Conservation (phyloP, 2,329 filamentous ascomycete genomes). For the Talaromyces pinophilus region DNA sequence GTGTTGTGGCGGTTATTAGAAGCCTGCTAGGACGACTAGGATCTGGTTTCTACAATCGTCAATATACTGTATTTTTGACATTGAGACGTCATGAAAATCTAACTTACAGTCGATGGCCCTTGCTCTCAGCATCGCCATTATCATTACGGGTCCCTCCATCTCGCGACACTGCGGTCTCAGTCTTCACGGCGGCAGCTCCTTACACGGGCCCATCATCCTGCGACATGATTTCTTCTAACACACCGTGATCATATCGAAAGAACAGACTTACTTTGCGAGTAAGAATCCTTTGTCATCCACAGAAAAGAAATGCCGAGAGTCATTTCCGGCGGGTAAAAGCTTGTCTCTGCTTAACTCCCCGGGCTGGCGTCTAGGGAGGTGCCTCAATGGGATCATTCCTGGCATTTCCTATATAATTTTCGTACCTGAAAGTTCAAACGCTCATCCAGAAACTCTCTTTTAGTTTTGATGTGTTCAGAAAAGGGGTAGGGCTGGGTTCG, state of each 20-base stretch:
- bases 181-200: not conserved
- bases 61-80: no score
- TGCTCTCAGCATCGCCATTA: not conserved
- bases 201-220: not conserved
- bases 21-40: not conserved
- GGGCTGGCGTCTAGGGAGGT: not conserved
- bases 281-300: not conserved
- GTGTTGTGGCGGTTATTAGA: conserved; percentile 28
- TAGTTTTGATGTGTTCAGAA: not conserved
- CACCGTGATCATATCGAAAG: not conserved
- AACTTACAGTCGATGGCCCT: not conserved
- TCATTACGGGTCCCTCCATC: not conserved
- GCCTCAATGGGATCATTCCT: not conserved
- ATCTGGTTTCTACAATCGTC: not conserved
- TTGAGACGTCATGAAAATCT: not conserved
- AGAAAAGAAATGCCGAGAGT: not conserved
- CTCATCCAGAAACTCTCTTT: not conserved
- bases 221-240: not conserved
- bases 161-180: not conserved
- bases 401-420: not conserved
- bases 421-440: not conserved
- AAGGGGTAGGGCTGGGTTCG: not conserved
- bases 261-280: not conserved
- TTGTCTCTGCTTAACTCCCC: not conserved
- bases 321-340: not conserved